Base-by-base conservation (phyloP, 148 eudicot genomes). In the Suaeda aralocaspica region DNA sequence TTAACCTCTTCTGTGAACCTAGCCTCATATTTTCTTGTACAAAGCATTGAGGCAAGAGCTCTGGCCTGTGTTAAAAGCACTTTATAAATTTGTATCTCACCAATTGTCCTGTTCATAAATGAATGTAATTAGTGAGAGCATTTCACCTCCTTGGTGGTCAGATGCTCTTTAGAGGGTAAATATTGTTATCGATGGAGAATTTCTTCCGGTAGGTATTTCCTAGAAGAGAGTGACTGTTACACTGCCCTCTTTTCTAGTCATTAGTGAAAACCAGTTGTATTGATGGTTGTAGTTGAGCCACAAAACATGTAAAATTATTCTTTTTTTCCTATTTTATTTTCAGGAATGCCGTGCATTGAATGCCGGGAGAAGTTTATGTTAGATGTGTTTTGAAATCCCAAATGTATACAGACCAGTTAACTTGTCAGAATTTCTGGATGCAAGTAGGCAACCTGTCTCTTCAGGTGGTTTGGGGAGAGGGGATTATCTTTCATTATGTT, bases 51-150 rank as follows among this genome's bases (percentile, higher is more conserved):
- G 75, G 74, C 59, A 68, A 68, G 72, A 72, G 73, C 69, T 68
- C 52, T 68, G 72, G 80, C 76, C 68, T 72, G 66, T 78, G 76
- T 72, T 67, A 45, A 67, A 66, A 73, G 67, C 76, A 62, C 76
- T 33, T 53, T 46, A 67, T 67, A 52, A 60, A 77, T 71, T 41
- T 77, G 76, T 77, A 77, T 63, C 66, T 64, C 74, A 44, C 61
- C 60, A 11, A 63, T 78, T 73, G 48, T 56, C 51, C 56, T 62
- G 81, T 73, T 73, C 81, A 78, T 78, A 78, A 73, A 68, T 73
- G 59, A 73, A 78, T 68, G 70, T 78, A 78, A 68, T 68, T 78
- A 73, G 74, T 28, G 36, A 63, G 81, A 73, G 77, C 77, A 68
- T 71, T 69, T 66, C 10, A 67, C 64, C 71, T 25, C 4, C 66